Conservation (phyloP, 208 protist genomes). For the Crithidia fasciculata region DNA sequence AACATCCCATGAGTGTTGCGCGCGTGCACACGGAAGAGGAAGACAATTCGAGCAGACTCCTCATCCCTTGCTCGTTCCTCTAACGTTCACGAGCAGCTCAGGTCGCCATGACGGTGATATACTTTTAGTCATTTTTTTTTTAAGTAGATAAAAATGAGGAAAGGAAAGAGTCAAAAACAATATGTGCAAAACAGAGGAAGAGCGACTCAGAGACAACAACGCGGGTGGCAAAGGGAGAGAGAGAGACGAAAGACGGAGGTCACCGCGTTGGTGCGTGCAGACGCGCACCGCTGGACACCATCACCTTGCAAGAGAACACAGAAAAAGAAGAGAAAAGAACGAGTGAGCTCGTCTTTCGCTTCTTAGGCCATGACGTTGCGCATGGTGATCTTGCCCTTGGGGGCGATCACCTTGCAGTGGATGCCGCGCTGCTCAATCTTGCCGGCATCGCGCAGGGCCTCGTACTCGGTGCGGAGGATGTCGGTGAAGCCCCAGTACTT, state of each 20-base stretch:
- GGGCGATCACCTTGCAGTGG: conserved; percentile 75
- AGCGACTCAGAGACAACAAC: background rate
- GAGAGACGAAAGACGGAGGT: conserved; percentile 1
- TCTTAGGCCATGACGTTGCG: conserved; percentile 64
- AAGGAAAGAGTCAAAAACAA: conserved; percentile 1
- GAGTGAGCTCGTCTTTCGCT: background rate
- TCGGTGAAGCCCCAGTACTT: conserved; percentile 90
- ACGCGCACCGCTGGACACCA: background rate
- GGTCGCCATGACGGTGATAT: no score
- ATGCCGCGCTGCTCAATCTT: conserved; percentile 74
- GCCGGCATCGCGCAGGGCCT: conserved; percentile 59
- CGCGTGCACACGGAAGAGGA: no score
- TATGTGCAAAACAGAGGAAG: background rate
- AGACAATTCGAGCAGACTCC: no score
- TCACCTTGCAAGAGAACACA: background rate
- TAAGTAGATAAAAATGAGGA: conserved; percentile 17
- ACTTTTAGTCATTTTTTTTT: no score
- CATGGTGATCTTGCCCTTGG: conserved; percentile 84
- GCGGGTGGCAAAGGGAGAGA: background rate
- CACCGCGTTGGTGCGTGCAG: background rate
- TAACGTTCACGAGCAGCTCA: no score
- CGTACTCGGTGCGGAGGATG: conserved; percentile 79
- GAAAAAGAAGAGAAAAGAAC: background rate
- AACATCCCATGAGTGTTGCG: no score
- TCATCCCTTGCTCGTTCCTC: no score